phyloP scores from a whole-genome alignment of 441 rosid genomes.

The Kokia cookei region DNA sequence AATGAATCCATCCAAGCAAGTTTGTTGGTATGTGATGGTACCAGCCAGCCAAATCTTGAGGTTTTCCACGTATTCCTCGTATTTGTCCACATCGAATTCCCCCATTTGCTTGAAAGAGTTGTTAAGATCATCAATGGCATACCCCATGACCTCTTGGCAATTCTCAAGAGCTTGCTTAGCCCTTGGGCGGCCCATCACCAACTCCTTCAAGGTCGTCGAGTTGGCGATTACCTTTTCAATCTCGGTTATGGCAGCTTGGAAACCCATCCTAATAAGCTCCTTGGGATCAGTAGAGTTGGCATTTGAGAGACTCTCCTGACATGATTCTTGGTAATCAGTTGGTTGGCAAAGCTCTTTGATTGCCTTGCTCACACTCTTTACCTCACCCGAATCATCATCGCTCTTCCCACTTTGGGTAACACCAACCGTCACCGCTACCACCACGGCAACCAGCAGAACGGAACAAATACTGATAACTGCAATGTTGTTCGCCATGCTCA shows the following conservation, averaged over 20 bases:
- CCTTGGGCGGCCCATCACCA: conserved; percentile 47
- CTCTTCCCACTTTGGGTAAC: background rate
- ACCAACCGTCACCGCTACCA: conserved; percentile 47
- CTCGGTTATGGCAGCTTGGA: conserved; percentile 39
- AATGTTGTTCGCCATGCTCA: conserved; percentile 30
- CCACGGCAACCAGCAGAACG: conserved; percentile 56
- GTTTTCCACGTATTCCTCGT: conserved; percentile 36
- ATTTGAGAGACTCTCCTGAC: conserved; percentile 36
- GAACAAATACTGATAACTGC: conserved; percentile 42
- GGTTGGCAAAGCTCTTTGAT: conserved; percentile 60
- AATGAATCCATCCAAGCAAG: conserved; percentile 61
- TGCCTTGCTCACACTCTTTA: conserved; percentile 35
- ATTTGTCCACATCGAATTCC: conserved; percentile 25
- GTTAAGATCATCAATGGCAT: conserved; percentile 57
- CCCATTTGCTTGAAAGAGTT: conserved; percentile 36
- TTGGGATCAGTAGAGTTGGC: conserved; percentile 46
- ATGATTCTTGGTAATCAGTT: conserved; percentile 51
- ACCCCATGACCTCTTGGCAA: conserved; percentile 46
- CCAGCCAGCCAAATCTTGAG: conserved; percentile 75
- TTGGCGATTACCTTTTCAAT: conserved; percentile 34
- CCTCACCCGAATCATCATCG: background rate
- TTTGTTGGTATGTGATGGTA: conserved; percentile 61
- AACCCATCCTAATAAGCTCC: conserved; percentile 51
- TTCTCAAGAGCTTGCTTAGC: conserved; percentile 43
- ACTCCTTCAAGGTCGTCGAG: conserved; percentile 31